These are phyloP conservation scores for Lactarius akahatsu DNA, from an alignment of 768 basidiomycete species.

Conservation along the genomic window DNA sequence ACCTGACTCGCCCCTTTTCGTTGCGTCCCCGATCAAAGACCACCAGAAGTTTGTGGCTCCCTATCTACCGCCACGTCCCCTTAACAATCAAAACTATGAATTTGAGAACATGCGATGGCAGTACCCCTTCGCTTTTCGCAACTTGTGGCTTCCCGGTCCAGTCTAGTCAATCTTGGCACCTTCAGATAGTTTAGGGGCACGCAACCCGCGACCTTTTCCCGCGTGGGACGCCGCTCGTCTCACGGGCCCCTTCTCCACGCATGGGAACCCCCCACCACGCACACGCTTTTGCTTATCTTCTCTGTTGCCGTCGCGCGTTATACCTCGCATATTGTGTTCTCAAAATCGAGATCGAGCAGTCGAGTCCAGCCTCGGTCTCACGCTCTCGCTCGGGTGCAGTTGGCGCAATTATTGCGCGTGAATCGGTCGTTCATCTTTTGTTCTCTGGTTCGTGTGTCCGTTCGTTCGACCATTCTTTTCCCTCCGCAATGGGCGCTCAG, in stretches of 20 bases:
- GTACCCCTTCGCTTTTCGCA: background rate
- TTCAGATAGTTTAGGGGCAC: background rate
- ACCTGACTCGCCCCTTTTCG: background rate
- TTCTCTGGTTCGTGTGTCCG: background rate
- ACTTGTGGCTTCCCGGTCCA: background rate
- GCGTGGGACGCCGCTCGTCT: background rate
- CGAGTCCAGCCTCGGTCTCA: background rate
- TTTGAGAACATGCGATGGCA: background rate
- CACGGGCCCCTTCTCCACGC: background rate
- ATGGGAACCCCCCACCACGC: background rate
- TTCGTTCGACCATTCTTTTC: background rate
- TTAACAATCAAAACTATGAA: too few species aligned
- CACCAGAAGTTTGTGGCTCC: background rate
- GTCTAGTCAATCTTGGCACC: background rate
- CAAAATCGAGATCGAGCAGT: background rate
- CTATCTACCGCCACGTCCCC: constrained; percentile 3
- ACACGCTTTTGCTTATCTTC: background rate
- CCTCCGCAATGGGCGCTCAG: background rate
- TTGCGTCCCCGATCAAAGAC: background rate
- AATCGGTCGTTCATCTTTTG: background rate
- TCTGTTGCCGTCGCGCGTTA: background rate
- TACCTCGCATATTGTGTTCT: background rate
- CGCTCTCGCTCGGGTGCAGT: background rate
- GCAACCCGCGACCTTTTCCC: background rate
- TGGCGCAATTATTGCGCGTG: background rate